Conservation (phyloP, 768 basidiomycete species). For the Tubosaeta sp. region DNA sequence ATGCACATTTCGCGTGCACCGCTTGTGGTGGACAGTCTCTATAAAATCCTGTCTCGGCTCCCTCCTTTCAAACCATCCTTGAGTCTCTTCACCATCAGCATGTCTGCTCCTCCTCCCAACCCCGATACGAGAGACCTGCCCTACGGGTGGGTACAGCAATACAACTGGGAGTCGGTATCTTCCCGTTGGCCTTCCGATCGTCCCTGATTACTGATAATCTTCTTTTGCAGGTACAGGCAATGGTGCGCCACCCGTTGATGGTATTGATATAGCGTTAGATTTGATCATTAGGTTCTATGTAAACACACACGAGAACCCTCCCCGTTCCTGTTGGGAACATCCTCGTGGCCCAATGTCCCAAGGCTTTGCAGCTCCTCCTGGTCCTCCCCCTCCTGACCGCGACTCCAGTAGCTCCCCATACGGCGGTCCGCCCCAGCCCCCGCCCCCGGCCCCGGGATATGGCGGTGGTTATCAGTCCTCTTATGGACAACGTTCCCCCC, state of each 20-base stretch:
- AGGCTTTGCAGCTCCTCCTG: slow-evolving; percentile 33
- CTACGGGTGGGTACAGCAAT: slow-evolving; percentile 67
- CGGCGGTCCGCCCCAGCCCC: slow-evolving; percentile 12
- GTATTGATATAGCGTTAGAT: background rate
- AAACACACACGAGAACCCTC: slow-evolving; percentile 57
- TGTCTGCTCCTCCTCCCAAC: slow-evolving; percentile 43
- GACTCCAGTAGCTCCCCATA: slow-evolving; percentile 31
- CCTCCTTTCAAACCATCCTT: slow-evolving; percentile 21
- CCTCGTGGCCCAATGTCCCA: slow-evolving; percentile 47
- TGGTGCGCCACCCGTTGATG: slow-evolving; percentile 43
- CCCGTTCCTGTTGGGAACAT: slow-evolving; percentile 66
- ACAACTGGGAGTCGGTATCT: slow-evolving; percentile 56
- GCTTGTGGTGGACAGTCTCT: slow-evolving; percentile 12
- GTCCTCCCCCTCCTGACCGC: slow-evolving; percentile 48
- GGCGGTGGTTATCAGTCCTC: slow-evolving; percentile 20
- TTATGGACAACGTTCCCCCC: slow-evolving; percentile 4
- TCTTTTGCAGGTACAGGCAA: slow-evolving; percentile 49
- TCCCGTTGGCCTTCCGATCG: slow-evolving; percentile 12
- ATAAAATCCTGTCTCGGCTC: slow-evolving; percentile 20
- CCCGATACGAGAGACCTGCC: slow-evolving; percentile 63
- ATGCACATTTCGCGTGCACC: slow-evolving; percentile 16
- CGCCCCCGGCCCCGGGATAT: no score
- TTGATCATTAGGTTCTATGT: slow-evolving; percentile 65
- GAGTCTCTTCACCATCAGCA: slow-evolving; percentile 22
- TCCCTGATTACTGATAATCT: slow-evolving; percentile 26